Evolutionary conservation across 495 filamentous ascomycete species (phyloP), one percentile per base, ranked within the genome.

Genomic region (Hypoxylon rickii): DNA sequence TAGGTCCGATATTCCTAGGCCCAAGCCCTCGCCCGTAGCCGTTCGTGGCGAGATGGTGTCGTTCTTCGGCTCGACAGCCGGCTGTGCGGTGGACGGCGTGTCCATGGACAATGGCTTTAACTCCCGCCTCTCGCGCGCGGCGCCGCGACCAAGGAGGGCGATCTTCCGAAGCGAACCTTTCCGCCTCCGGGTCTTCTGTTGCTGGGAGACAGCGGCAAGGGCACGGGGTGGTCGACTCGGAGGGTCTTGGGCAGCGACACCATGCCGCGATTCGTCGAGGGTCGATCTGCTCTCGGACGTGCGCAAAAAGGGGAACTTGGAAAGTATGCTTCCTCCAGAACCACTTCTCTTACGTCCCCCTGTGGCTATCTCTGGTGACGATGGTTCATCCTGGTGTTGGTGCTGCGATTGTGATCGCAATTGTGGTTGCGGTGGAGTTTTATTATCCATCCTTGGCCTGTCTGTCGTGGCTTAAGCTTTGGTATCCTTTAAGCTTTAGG

Each of bases 91-190:
- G 55, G 43, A n/a, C 45, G 73, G 13, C 38, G 54, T 77, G 21
- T 80, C 81, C 42, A 76, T 73, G 36, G 71, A 75, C 22, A 76
- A 53, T 1, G 72, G 61, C 40, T 79, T 80, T 21, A 61, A 52
- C 43, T 81, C 79, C 41, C 70, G 71, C 51, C 74, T 83, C 66
- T 83, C 84, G 44, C 83, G 73, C 55, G 83, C 77, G 3, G 78
- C 82, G 33, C 87, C 82, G 38, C 87, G 83, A 3, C 88, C 89
- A 6, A 93, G 76, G 7, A 93, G 72, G 18, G 89, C 90, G 2
- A 89, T 88, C 60, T 93, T 94, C 34, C 89, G 77, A 48, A 93
- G 71, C 3, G 89, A 92, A 4, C 89, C 88, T 56, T 87, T 85
- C 36, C 92, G 85, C 50, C 86, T 84, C 18, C 91, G 81, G 7